Evolutionary conservation across 139 green algal genomes (phyloP).

Genomic region (Micractinium conductrix): DNA sequence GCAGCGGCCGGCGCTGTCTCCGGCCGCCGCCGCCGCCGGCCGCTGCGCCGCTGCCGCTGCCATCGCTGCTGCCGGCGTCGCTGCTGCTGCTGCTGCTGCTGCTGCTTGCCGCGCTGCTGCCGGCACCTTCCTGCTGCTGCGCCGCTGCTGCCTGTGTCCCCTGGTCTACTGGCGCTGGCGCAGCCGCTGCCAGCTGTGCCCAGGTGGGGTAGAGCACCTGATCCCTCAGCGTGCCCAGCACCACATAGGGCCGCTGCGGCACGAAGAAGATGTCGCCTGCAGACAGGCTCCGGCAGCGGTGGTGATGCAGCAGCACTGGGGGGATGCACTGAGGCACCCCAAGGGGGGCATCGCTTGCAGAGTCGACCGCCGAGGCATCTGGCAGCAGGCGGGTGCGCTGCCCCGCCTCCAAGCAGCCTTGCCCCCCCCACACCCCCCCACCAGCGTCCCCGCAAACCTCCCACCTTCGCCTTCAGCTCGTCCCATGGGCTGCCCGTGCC

Average conservation of each 20-base stretch:
- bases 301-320: background rate
- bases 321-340: too few species aligned
- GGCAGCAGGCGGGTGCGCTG: too few species aligned
- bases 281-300: too few species aligned
- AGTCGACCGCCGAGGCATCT: too few species aligned
- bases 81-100: constrained; percentile 1
- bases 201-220: constrained; percentile 92
- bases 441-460: too few species aligned
- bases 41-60: background rate
- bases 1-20: constrained; percentile 39
- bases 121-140: background rate
- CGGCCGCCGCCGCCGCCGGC: background rate
- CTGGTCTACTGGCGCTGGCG: background rate
- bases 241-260: constrained; percentile 96
- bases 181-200: constrained; percentile 22
- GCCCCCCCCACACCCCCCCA: too few species aligned
- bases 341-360: too few species aligned
- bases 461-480: constrained; percentile 26
- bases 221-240: constrained; percentile 90
- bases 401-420: too few species aligned
- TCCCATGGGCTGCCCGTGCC: constrained; percentile 53
- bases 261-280: constrained; percentile 68
- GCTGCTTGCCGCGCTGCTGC: constrained; percentile 5
- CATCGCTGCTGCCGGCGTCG: background rate
- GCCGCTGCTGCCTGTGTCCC: background rate